A percentile compares a stretch with the other conserved stretches of the same genome.
Conservation (phyloP, 257 asterid species). For the Nicotiana otophora region DNA sequence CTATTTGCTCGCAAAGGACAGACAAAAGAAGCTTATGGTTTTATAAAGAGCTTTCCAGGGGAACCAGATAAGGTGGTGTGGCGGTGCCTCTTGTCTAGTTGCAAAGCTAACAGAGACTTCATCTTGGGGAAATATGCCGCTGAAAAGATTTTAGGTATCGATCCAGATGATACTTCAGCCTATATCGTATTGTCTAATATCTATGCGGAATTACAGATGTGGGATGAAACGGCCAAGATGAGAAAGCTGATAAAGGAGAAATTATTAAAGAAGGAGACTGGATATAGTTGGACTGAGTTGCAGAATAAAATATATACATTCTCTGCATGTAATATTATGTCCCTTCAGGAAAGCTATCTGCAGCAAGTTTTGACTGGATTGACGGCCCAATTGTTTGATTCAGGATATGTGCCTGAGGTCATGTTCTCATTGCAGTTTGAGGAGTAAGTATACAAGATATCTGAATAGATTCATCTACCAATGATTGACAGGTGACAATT, state of each 20-base stretch:
- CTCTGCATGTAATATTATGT: slow-evolving; percentile 29
- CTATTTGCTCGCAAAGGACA: slow-evolving; percentile 60
- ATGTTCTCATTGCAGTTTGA: slow-evolving; percentile 11
- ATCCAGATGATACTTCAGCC: slow-evolving; percentile 69
- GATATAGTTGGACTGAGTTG: slow-evolving; percentile 66
- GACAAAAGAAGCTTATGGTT: slow-evolving; percentile 47
- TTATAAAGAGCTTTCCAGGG: slow-evolving; percentile 31
- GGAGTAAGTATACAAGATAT: neutral
- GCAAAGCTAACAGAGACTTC: slow-evolving; percentile 45
- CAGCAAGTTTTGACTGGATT: slow-evolving; percentile 33
- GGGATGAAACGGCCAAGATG: slow-evolving; percentile 61
- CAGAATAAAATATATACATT: slow-evolving; percentile 23
- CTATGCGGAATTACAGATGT: slow-evolving; percentile 60
- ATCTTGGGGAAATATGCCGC: slow-evolving; percentile 56
- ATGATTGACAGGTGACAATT: neutral
- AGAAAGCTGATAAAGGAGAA: slow-evolving; percentile 54
- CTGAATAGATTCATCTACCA: neutral
- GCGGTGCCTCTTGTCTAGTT: slow-evolving; percentile 73
- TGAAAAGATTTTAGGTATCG: slow-evolving; percentile 45
- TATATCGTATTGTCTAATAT: slow-evolving; percentile 59
- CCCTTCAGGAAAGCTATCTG: slow-evolving; percentile 4
- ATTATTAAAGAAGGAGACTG: slow-evolving; percentile 60
- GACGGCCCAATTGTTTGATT: slow-evolving; percentile 31
- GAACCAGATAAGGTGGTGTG: slow-evolving; percentile 62
- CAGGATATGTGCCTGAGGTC: slow-evolving; percentile 27